These are phyloP conservation scores for Iris macrosiphon DNA, from an alignment of 106 monocot genomes.

Conservation along the genomic window DNA sequence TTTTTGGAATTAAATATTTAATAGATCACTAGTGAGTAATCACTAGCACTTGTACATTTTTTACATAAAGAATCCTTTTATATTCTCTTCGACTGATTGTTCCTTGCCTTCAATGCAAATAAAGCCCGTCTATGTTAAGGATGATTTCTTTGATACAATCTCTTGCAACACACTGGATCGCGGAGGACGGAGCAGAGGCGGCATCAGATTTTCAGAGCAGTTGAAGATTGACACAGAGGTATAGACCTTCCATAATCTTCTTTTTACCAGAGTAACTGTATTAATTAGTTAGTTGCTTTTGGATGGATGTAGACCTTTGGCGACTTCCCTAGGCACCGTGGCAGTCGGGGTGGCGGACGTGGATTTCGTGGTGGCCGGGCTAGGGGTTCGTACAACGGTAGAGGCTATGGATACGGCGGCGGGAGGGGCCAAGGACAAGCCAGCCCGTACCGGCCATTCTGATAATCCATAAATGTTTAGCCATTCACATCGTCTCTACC, in stretches of 20 bases:
- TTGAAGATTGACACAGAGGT: constrained; percentile 79
- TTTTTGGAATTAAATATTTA: too few relatives aligned
- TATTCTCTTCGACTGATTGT: too few relatives aligned
- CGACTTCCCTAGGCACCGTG: constrained; percentile 15
- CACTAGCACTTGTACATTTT: too few relatives aligned
- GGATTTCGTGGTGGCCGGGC: constrained; percentile 18
- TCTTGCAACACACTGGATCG: constrained; percentile 56
- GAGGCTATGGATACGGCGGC: constrained; percentile 5
- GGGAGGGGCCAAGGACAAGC: constrained; percentile 12
- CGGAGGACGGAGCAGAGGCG: constrained; percentile 31
- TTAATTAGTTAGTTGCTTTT: too few relatives aligned
- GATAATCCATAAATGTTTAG: too few relatives aligned
- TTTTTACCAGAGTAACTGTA: too few relatives aligned
- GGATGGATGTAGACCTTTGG: constrained; percentile 37
- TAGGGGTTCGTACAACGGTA: constrained; percentile 12
- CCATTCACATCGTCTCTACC: too few relatives aligned
- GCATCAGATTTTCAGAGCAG: constrained; percentile 70
- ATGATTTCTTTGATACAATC: constrained; percentile 86
- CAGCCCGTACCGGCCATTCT: background rate
- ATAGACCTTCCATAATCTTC: background rate
- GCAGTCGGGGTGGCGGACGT: constrained; percentile 6
- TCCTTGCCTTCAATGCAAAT: too few relatives aligned
- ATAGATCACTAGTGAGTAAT: too few relatives aligned
- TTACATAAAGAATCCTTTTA: too few relatives aligned
- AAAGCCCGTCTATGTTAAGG: constrained; percentile 72